A percentile compares a stretch with the other conserved stretches of the same genome.
phyloP scores from a whole-genome alignment of 345 rosid species.

The Dimocarpus longan region DNA sequence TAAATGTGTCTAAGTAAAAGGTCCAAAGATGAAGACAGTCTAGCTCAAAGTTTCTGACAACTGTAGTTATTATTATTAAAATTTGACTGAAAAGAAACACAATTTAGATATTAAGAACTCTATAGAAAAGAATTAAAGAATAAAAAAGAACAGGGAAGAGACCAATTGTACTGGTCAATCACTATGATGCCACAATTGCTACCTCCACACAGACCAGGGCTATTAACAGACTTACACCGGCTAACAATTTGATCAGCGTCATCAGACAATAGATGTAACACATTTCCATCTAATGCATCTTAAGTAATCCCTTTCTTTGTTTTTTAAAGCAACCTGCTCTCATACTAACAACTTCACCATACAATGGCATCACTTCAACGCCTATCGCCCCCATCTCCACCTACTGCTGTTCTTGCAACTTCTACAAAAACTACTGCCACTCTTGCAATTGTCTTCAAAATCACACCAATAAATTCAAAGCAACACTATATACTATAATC shows the following conservation, averaged over 20 bases:
- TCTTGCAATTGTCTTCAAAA: background rate
- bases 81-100: background rate
- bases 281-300: too few species aligned
- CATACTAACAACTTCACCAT: background rate
- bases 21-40: background rate
- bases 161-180: background rate
- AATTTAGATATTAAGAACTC: background rate
- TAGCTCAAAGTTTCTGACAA: background rate
- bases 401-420: background rate
- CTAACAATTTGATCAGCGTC: too few species aligned
- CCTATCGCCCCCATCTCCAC: background rate
- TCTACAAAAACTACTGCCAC: background rate
- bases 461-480: background rate
- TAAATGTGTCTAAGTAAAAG: background rate
- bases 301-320: too few species aligned
- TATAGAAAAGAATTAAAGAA: background rate
- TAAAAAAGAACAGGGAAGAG: background rate
- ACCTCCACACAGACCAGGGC: background rate
- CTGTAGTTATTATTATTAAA: too few species aligned
- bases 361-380: background rate
- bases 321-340: too few species aligned
- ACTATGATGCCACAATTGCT: background rate
- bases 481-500: background rate
- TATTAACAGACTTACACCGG: background rate
- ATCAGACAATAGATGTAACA: too few species aligned